Evolutionary conservation across 2,329 filamentous ascomycete genomes (phyloP).

Genomic region (Epichloe elymi): DNA sequence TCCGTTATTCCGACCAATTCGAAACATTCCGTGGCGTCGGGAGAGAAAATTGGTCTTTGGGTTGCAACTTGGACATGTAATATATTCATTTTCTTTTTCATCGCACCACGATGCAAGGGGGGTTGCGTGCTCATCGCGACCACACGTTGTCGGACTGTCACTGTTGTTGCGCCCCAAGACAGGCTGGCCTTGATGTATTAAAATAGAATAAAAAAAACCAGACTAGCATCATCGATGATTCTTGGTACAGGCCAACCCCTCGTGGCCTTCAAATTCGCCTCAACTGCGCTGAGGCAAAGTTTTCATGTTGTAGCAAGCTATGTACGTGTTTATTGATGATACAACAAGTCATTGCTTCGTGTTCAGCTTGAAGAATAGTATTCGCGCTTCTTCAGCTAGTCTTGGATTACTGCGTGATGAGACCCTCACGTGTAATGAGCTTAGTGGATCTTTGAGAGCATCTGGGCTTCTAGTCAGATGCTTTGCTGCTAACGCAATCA

Average conservation of each 20-base stretch:
- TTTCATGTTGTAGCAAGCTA: background rate
- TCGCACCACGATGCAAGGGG: no score
- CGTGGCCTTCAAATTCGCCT: background rate
- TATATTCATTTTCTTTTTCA: no score
- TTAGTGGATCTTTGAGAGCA: background rate
- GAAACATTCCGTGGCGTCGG: background rate
- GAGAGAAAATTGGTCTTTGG: no score
- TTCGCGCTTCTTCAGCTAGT: background rate
- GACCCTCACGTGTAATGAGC: background rate
- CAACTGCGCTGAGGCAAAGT: background rate
- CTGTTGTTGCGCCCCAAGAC: background rate
- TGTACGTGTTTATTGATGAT: background rate
- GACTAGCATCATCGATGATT: no score
- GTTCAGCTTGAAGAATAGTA: background rate
- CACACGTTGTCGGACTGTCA: no score
- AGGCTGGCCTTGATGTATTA: background rate
- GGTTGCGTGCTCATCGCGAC: no score
- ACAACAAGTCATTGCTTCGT: background rate
- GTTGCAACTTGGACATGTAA: no score
- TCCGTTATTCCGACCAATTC: background rate
- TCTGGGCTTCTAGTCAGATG: conserved; percentile 13
- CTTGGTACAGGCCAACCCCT: no score
- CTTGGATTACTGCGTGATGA: background rate
- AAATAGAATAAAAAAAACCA: no score
- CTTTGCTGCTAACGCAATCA: conserved; percentile 18